Conservation (phyloP, 805 yeast species). For the Lachancea cidri region DNA sequence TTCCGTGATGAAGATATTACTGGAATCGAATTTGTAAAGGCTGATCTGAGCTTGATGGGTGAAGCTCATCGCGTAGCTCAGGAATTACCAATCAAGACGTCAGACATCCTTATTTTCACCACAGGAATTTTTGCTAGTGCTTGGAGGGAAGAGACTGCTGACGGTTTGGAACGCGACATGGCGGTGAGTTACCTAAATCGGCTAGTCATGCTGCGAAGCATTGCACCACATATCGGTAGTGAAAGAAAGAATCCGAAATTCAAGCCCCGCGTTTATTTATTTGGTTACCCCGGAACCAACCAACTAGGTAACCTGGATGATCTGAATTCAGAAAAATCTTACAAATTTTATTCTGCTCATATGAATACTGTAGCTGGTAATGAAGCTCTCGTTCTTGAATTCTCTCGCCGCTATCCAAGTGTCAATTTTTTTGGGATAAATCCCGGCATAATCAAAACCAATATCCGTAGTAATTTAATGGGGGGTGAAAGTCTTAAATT, state of each 20-base stretch:
- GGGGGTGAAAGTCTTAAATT: slow-evolving; percentile 30
- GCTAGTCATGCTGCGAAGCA: slow-evolving; percentile 26
- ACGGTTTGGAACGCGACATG: slow-evolving; percentile 37
- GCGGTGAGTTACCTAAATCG: slow-evolving; percentile 38
- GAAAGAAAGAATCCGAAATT: background rate
- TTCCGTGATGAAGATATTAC: slow-evolving; percentile 27
- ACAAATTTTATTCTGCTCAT: slow-evolving; percentile 31
- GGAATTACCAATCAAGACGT: slow-evolving; percentile 17
- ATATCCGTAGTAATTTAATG: slow-evolving; percentile 32
- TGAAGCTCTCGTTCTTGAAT: slow-evolving; percentile 33
- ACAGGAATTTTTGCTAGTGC: slow-evolving; percentile 38
- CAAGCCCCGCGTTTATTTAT: slow-evolving; percentile 34
- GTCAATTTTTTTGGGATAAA: slow-evolving; percentile 35
- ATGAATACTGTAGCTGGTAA: slow-evolving; percentile 42
- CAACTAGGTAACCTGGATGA: slow-evolving; percentile 33
- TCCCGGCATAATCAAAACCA: slow-evolving; percentile 37
- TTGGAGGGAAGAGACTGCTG: slow-evolving; percentile 31
- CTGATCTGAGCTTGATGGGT: slow-evolving; percentile 32
- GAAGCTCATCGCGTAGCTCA: slow-evolving; percentile 24
- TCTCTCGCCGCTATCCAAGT: slow-evolving; percentile 17
- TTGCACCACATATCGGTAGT: slow-evolving; percentile 18
- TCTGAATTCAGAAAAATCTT: slow-evolving; percentile 32
- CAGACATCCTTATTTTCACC: slow-evolving; percentile 34
- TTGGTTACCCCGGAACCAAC: slow-evolving; percentile 38
- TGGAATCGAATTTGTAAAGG: slow-evolving; percentile 30